Conservation (phyloP, 164 flowering plant species). For the Paratinospora sagittata region DNA sequence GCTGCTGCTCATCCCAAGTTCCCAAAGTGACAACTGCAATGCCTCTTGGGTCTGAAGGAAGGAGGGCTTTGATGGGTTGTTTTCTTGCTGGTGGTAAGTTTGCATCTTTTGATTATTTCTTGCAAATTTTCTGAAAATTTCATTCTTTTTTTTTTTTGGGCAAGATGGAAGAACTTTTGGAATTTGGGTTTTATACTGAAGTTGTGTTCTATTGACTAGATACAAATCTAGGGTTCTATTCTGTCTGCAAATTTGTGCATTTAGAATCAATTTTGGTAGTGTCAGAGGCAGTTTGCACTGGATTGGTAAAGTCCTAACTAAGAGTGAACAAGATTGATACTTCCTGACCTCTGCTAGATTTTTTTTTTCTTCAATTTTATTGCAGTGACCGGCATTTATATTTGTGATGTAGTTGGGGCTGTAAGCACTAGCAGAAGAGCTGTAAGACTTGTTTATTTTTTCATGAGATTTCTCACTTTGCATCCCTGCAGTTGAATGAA, state of each 20-base stretch:
- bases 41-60: constrained; percentile 25
- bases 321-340: neutral
- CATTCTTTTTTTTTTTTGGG: neutral
- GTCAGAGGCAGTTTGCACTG: too few species aligned
- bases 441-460: constrained; percentile 36
- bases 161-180: neutral
- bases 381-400: constrained; percentile 37
- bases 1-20: constrained; percentile 33
- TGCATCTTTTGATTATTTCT: neutral
- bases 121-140: neutral
- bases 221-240: too few species aligned
- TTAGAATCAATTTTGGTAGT: too few species aligned
- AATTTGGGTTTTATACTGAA: neutral
- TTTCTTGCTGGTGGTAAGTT: constrained; percentile 46
- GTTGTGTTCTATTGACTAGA: neutral
- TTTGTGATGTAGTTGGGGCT: constrained; percentile 55
- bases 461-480: neutral
- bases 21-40: neutral
- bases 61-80: constrained; percentile 47
- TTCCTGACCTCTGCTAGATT: neutral
- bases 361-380: neutral
- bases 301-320: too few species aligned
- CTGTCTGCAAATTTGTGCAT: too few species aligned
- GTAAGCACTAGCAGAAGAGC: constrained; percentile 95
- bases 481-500: neutral